Evolutionary conservation across 1,284 basidiomycete species (phyloP).

Genomic region (Lignosus rhinocerotis): DNA sequence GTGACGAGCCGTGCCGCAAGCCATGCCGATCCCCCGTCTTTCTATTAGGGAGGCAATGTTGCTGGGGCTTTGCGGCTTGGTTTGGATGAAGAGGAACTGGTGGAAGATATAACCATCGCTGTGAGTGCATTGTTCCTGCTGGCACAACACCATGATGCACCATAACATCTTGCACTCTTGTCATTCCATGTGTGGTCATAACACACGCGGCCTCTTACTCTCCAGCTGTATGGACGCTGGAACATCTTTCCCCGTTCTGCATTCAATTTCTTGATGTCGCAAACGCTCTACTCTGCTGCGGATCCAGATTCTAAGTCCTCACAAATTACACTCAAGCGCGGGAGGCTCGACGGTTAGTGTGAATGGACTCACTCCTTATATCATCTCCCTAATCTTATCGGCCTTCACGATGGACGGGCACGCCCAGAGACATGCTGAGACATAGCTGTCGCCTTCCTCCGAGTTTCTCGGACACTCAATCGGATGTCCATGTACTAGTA

Average conservation of each 20-base stretch:
- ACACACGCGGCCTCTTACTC: not conserved
- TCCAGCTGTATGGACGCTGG: conserved; percentile 30
- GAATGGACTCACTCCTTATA: conserved; percentile 51
- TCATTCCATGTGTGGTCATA: not conserved
- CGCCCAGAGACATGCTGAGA: conserved; percentile 11
- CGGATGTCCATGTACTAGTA: conserved; percentile 46
- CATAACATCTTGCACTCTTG: not conserved
- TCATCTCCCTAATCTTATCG: conserved; percentile 37
- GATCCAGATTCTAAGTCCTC: not conserved
- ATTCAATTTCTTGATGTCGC: conserved; percentile 39
- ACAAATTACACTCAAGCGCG: conserved; percentile 30
- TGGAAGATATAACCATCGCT: conserved; percentile 44
- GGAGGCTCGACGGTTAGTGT: conserved; percentile 45
- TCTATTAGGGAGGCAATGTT: conserved; percentile 46
- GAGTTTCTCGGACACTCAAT: conserved; percentile 47
- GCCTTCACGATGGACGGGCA: conserved; percentile 8
- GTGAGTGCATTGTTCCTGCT: conserved; percentile 31
- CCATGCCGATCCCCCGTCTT: conserved; percentile 38
- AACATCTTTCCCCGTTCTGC: conserved; percentile 15
- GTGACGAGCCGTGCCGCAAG: conserved; percentile 42
- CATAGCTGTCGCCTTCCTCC: conserved; percentile 43
- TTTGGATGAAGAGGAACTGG: conserved; percentile 43
- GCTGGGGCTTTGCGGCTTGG: conserved; percentile 46
- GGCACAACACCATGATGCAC: not conserved
- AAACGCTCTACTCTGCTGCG: conserved; percentile 25